A percentile compares a stretch with the other conserved stretches of the same genome.
Conservation (phyloP, 1,284 basidiomycete species). For the Dichomitus squalens region DNA sequence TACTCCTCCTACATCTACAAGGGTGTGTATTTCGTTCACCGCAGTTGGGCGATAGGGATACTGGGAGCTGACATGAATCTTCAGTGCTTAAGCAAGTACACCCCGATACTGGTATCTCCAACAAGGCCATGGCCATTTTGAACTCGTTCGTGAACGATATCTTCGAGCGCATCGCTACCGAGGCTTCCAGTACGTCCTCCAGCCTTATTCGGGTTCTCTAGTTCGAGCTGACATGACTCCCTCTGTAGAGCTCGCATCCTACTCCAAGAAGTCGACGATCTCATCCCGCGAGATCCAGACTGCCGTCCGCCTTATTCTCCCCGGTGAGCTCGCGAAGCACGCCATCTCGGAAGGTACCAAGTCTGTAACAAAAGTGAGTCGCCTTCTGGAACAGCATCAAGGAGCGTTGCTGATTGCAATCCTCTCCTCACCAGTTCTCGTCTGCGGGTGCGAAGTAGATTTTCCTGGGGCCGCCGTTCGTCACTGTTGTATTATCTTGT, state of each 20-base stretch:
- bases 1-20: conserved; percentile 97
- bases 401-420: not conserved
- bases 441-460: conserved; percentile 61
- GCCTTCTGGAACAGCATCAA: not conserved
- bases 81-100: conserved; percentile 89
- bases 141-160: conserved; percentile 95
- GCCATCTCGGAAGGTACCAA: conserved; percentile 81
- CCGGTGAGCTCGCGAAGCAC: conserved; percentile 85
- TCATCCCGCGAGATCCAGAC: conserved; percentile 95
- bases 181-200: conserved; percentile 73
- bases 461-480: conserved; percentile 7
- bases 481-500: conserved; percentile 27
- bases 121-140: conserved; percentile 95
- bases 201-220: not conserved
- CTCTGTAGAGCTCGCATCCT: conserved; percentile 78
- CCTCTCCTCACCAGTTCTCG: conserved; percentile 49
- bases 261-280: conserved; percentile 95
- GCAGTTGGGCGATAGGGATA: too few relatives aligned
- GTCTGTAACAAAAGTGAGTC: conserved; percentile 40
- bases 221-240: conserved; percentile 5
- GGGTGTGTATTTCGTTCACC: too few relatives aligned
- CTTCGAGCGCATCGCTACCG: conserved; percentile 91
- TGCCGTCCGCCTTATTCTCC: conserved; percentile 88
- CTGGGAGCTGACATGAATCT: too few relatives aligned
- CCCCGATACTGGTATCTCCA: conserved; percentile 96